Percentiles rank a stretch among this genome's conserved stretches.
Conservation (phyloP, 768 basidiomycete species). For the Arthromyces matolae region DNA sequence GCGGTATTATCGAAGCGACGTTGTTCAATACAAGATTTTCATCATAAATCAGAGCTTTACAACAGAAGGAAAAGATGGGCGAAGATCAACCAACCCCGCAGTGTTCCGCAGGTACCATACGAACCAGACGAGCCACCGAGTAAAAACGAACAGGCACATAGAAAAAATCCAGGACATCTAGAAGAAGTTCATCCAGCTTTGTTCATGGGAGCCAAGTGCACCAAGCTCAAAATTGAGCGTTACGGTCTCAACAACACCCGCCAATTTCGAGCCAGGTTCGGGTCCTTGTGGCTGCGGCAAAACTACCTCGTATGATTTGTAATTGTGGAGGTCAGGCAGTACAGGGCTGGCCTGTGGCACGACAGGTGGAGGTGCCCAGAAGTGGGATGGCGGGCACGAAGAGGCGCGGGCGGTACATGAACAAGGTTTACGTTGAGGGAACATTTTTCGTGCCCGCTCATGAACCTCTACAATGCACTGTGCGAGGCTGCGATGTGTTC, state of each 20-base stretch:
- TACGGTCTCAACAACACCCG: conserved; percentile 37
- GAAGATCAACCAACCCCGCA: conserved; percentile 1
- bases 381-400: conserved; percentile 39
- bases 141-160: background rate
- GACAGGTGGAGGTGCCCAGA: conserved; percentile 41
- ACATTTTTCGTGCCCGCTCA: conserved; percentile 38
- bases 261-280: conserved; percentile 35
- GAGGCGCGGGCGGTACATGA: conserved; percentile 28
- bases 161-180: conserved; percentile 16
- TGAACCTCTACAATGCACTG: conserved; percentile 49
- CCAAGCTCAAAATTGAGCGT: conserved; percentile 48
- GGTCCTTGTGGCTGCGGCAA: conserved; percentile 25
- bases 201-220: conserved; percentile 39
- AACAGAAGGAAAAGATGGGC: conserved; percentile 8
- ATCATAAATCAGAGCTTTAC: background rate
- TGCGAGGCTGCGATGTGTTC: conserved; percentile 38
- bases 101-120: background rate
- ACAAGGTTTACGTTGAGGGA: conserved; percentile 43
- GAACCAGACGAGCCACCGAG: background rate
- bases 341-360: conserved; percentile 31
- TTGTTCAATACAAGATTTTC: background rate
- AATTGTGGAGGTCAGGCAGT: conserved; percentile 36
- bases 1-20: background rate
- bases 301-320: conserved; percentile 21
- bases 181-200: conserved; percentile 48